These are phyloP conservation scores for Mucor circinelloides DNA, from an alignment of 371 early-diverging fungal genomes.

Conservation along the genomic window DNA sequence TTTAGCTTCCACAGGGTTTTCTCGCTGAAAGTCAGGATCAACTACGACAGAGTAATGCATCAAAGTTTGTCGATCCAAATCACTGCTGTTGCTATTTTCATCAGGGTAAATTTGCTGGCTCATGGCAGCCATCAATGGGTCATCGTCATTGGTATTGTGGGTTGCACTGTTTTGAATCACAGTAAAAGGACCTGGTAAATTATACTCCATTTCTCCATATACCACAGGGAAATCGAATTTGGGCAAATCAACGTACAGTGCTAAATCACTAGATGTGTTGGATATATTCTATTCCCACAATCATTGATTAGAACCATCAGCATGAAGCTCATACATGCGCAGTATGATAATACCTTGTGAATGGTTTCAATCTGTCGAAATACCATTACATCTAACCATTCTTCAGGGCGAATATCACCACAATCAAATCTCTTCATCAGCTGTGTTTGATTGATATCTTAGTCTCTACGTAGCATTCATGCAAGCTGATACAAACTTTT, in stretches of 20 bases:
- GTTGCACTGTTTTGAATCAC: neutral
- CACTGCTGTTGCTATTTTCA: neutral
- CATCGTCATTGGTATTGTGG: conserved; percentile 11
- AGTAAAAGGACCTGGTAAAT: conserved; percentile 28
- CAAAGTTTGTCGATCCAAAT: neutral
- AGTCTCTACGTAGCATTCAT: neutral
- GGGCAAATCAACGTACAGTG: conserved; percentile 87
- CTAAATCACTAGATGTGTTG: conserved; percentile 57
- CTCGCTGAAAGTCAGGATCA: conserved; percentile 76
- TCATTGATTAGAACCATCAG: neutral
- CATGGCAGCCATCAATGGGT: conserved; percentile 38
- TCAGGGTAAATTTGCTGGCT: conserved; percentile 30
- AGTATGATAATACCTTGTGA: conserved; percentile 55
- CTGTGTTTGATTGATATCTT: conserved; percentile 14
- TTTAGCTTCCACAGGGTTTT: conserved; percentile 95
- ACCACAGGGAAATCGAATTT: conserved; percentile 94
- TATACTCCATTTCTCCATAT: conserved; percentile 75
- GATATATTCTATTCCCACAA: conserved; percentile 51
- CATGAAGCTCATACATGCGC: neutral
- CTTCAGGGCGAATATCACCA: conserved; percentile 80
- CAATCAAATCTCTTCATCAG: conserved; percentile 82
- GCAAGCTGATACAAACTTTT: conserved; percentile 53
- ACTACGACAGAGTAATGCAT: conserved; percentile 45
- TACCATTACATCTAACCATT: conserved; percentile 91
- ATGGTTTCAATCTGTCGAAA: conserved; percentile 83